Evolutionary conservation across 306 rosid species (phyloP), one percentile per base, ranked within the genome.

Genomic region (Castanospermum australe): DNA sequence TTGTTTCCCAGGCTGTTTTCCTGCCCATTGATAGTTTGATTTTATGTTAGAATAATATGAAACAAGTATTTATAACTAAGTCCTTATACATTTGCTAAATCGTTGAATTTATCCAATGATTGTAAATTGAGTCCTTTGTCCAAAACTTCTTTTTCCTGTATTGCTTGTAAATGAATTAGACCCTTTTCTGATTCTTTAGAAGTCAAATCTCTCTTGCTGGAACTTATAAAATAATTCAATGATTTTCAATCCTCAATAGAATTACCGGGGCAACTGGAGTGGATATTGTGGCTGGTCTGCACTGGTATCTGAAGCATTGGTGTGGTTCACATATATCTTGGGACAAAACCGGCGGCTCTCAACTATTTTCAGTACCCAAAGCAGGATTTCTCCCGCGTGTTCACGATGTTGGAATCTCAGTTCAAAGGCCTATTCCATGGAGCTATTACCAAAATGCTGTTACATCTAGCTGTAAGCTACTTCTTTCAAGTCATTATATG

Each of bases 361-460:
- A 94, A 32, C 85, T 90, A 4, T 87, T 76, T 83, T 85, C 96
- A 21, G 84, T 89, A 15, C 97, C 92, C 8, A 82, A 89, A 73
- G 41, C 80, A 8, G 92, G 96, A 41, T 77, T 82, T 20, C 89
- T 92, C 5, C 91, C 97, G 10, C 86, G 83, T 48, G 87, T 92
- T 67, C 67, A 50, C 21, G 87, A 78, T 18, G 63, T 63, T 1
- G 97, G 92, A 42, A 59, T 94, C 76, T 74, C 72, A 21, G 78
- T 90, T 81, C 86, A 30, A 90, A 87, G 97, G 79, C 94, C 96
- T 50, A 21, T 87, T 84, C 98, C 97, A 0, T 90, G 91, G 96
- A 92, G 70, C 87, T 92, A 94, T 83, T 92, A 94, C 84, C 98
- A 94, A 82, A 94, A 94, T 81, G 97, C 98, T 21, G 97, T 94